Evolutionary conservation across 305 asterid genomes (phyloP), one percentile per base, ranked within the genome.

Genomic region (Ruellia speciosa): DNA sequence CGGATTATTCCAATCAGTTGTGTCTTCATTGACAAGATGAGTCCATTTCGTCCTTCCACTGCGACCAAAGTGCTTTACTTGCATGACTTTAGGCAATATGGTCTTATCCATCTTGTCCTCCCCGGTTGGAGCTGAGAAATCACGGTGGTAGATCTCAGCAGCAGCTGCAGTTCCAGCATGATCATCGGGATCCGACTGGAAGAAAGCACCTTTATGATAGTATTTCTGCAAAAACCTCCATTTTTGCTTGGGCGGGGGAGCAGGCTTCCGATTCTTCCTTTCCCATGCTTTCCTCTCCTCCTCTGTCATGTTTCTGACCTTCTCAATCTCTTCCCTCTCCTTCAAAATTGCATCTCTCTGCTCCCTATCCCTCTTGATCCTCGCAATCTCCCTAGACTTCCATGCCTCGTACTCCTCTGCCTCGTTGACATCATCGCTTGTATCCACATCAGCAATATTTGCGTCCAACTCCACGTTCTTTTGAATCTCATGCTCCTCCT

Each of bases 41-140:
- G 96, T 86, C 99, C 99, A 92, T 74, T 92, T 92, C 7, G 95
- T 84, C 79, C 99, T 81, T 77, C 99, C 97, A 79, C 99, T 88
- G 39, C 94, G 90, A 51, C 99, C 99, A 56, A 92, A 92, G 81
- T 88, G 95, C 76, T 92, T 92, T 65, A 92, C 99, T 78, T 92
- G 99, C 99, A 92, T 92, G 69, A 92, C 89, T 75, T 88, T 92
- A 9, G 99, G 99, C 70, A 88, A 76, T 45, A 82, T 82, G 37
- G 94, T 76, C 80, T 92, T 92, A 47, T 92, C 86, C 94, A 92
- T 79, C 79, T 72, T 88, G 72, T 92, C 99, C 72, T 86, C 95
- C 16, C 94, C 90, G 40, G 95, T 86, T 3, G 94, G 95, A 18
- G 82, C 77, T 51, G 95, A 90, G 85, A 79, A 87, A 66, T 90